Conservation (phyloP, 805 yeast genomes). For the Candida quercuum region DNA sequence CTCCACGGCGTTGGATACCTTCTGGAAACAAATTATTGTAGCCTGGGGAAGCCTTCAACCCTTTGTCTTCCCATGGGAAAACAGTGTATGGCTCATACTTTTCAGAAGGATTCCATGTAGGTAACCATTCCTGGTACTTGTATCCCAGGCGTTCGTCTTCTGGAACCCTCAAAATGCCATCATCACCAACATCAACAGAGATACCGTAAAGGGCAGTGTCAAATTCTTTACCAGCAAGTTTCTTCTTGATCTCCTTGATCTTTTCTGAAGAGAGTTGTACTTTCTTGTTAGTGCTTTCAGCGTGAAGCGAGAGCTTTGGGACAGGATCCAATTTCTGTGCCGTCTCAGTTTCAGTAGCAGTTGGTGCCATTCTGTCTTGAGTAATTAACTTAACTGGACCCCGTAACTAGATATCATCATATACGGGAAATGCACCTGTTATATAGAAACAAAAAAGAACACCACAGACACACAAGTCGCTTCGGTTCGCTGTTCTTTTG, state of each 20-base stretch:
- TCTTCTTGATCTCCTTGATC: background rate
- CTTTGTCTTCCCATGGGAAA: conserved; percentile 7
- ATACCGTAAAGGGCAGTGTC: conserved; percentile 1
- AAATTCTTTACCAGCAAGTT: background rate
- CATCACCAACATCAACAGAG: conserved; percentile 3
- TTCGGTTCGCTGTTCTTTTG: too few species aligned
- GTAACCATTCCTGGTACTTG: conserved; percentile 5
- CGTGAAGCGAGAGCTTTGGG: conserved; percentile 2
- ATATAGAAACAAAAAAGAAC: too few species aligned
- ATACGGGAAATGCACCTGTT: too few species aligned
- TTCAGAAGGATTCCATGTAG: conserved; percentile 9
- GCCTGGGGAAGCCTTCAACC: conserved; percentile 5
- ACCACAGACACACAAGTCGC: too few species aligned
- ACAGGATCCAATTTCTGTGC: conserved; percentile 24
- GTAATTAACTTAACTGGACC: background rate
- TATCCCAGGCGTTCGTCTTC: conserved; percentile 1
- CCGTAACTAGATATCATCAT: too few species aligned
- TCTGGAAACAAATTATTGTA: conserved; percentile 4
- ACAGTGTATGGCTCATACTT: conserved; percentile 7
- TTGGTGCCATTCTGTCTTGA: conserved; percentile 2
- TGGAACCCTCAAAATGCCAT: conserved; percentile 2
- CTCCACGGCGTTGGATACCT: background rate
- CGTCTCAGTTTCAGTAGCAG: conserved; percentile 25
- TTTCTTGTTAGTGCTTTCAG: background rate
- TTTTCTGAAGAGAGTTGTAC: background rate